A percentile compares a stretch with the other conserved stretches of the same genome.
phyloP scores from a whole-genome alignment of 805 yeast genomes.

The Pichia occidentalis region DNA sequence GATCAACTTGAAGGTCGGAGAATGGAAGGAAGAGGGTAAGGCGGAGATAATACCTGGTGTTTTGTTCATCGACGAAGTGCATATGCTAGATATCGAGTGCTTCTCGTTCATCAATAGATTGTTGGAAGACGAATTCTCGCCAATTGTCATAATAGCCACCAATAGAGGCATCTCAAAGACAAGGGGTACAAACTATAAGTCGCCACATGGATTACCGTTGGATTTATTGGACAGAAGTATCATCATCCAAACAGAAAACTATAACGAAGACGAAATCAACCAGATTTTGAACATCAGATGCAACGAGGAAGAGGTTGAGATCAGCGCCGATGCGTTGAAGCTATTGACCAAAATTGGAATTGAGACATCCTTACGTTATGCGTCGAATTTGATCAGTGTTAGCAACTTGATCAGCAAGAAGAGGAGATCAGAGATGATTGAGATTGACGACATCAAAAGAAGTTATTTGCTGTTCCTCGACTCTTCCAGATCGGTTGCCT shows the following conservation, averaged over 20 bases:
- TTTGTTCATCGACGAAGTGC: slow-evolving; percentile 94
- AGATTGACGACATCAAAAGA: slow-evolving; percentile 70
- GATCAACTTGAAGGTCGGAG: slow-evolving; percentile 64
- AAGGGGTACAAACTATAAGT: slow-evolving; percentile 81
- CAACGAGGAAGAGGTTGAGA: slow-evolving; percentile 62
- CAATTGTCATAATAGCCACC: slow-evolving; percentile 92
- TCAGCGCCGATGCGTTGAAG: slow-evolving; percentile 65
- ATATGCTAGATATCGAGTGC: slow-evolving; percentile 96
- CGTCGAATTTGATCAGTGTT: slow-evolving; percentile 86
- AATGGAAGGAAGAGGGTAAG: slow-evolving; percentile 95
- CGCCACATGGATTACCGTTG: slow-evolving; percentile 97
- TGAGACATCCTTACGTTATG: slow-evolving; percentile 80
- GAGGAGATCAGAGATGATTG: slow-evolving; percentile 61
- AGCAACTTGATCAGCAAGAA: slow-evolving; percentile 77
- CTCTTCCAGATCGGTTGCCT: slow-evolving; percentile 70
- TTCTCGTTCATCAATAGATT: slow-evolving; percentile 93
- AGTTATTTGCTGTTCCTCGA: slow-evolving; percentile 80
- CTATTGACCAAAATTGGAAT: slow-evolving; percentile 68
- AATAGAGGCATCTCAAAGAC: slow-evolving; percentile 91
- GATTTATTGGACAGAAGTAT: slow-evolving; percentile 88
- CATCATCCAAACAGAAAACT: slow-evolving; percentile 89
- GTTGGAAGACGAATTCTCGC: slow-evolving; percentile 84
- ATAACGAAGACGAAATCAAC: slow-evolving; percentile 72
- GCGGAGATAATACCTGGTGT: slow-evolving; percentile 99
- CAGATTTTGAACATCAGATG: slow-evolving; percentile 81